These are phyloP conservation scores for Pholiota conissans DNA, from an alignment of 768 basidiomycete species.

Conservation along the genomic window DNA sequence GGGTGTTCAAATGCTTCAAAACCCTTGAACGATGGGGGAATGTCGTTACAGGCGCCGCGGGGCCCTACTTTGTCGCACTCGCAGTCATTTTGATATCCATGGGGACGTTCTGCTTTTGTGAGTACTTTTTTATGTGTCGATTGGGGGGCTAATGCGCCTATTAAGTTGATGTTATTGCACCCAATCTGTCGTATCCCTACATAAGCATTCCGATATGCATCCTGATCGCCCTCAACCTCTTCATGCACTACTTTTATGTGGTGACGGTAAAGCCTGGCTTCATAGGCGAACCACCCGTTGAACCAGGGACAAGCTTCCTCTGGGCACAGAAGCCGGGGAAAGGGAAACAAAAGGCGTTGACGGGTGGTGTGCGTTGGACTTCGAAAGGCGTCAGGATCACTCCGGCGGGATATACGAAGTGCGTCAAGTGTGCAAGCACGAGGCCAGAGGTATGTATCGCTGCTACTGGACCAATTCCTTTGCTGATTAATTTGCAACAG, in stretches of 20 bases:
- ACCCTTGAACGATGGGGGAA: constrained; percentile 74
- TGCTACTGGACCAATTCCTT: background rate
- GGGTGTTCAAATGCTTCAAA: constrained; percentile 55
- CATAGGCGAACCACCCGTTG: constrained; percentile 54
- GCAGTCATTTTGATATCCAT: constrained; percentile 69
- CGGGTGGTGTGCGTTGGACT: constrained; percentile 52
- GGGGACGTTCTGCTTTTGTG: constrained; percentile 82
- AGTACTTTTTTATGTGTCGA: constrained; percentile 28
- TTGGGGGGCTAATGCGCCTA: constrained; percentile 3
- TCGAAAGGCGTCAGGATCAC: constrained; percentile 47
- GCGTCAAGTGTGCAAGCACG: constrained; percentile 63
- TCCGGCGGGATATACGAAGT: constrained; percentile 55
- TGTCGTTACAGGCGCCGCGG: constrained; percentile 83
- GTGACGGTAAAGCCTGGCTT: constrained; percentile 82
- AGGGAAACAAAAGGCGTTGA: constrained; percentile 26
- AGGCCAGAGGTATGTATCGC: constrained; percentile 73
- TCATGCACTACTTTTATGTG: constrained; percentile 83
- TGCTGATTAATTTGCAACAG: constrained; percentile 36
- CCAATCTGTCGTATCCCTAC: constrained; percentile 57
- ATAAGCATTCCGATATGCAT: constrained; percentile 66
- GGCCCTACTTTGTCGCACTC: constrained; percentile 86
- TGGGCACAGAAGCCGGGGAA: constrained; percentile 55
- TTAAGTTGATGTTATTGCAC: constrained; percentile 80
- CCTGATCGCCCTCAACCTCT: constrained; percentile 77
- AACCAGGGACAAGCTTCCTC: constrained; percentile 39